A percentile compares a stretch with the other conserved stretches of the same genome.
phyloP scores from a whole-genome alignment of 768 basidiomycete genomes.

The Agaricus sinodeliciosus region DNA sequence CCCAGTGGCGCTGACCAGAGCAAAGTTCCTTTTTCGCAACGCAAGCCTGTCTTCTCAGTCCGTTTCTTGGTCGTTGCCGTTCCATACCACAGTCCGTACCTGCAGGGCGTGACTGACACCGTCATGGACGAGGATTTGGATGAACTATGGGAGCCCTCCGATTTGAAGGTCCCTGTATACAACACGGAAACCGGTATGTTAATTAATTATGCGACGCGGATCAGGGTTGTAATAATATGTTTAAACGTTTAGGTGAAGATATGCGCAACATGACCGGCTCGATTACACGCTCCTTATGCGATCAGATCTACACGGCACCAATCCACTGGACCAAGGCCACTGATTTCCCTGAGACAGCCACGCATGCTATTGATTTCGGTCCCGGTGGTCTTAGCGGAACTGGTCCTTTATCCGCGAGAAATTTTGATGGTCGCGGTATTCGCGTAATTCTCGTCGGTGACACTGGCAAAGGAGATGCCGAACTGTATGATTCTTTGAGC shows the following conservation, averaged over 20 bases:
- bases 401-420: slow-evolving; percentile 83
- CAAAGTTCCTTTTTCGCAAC: slow-evolving; percentile 90
- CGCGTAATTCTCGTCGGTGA: slow-evolving; percentile 89
- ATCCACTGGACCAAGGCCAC: slow-evolving; percentile 94
- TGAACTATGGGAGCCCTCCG: slow-evolving; percentile 67
- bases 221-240: slow-evolving; percentile 13
- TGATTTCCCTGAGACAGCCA: slow-evolving; percentile 82
- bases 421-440: slow-evolving; percentile 90
- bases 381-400: slow-evolving; percentile 93
- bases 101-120: slow-evolving; percentile 68
- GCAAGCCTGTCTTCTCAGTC: slow-evolving; percentile 87
- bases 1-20: slow-evolving; percentile 85
- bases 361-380: slow-evolving; percentile 95
- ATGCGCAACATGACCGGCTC: slow-evolving; percentile 64
- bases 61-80: slow-evolving; percentile 95
- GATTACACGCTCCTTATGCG: slow-evolving; percentile 82
- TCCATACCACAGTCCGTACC: slow-evolving; percentile 91
- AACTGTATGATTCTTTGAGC: slow-evolving; percentile 63
- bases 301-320: slow-evolving; percentile 87
- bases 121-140: slow-evolving; percentile 74
- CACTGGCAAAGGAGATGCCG: slow-evolving; percentile 80
- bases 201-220: slow-evolving; percentile 9
- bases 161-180: slow-evolving; percentile 80
- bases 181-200: slow-evolving; percentile 83
- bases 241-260: slow-evolving; percentile 61